These are phyloP conservation scores for Capronia coronata DNA, from an alignment of 2,329 filamentous ascomycete species.

Conservation along the genomic window DNA sequence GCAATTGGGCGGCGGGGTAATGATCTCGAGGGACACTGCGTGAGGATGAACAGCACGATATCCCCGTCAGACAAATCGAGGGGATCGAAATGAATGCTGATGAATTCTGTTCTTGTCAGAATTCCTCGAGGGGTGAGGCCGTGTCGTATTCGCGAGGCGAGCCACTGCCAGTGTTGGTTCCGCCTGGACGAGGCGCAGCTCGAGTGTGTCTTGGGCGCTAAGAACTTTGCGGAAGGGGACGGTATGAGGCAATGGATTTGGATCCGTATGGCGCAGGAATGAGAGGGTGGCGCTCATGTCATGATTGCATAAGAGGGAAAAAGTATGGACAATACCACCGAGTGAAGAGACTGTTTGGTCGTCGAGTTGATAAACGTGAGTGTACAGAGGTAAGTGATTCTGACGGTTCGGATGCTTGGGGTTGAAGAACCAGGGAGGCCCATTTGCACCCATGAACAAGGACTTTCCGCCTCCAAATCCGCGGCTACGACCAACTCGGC, in stretches of 20 bases:
- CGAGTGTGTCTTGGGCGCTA: slow-evolving; percentile 16
- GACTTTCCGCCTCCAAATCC: neutral
- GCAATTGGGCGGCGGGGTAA: slow-evolving; percentile 21
- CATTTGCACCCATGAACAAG: neutral
- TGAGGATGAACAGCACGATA: slow-evolving; percentile 1
- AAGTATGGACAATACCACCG: slow-evolving; percentile 8
- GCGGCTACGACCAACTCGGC: neutral
- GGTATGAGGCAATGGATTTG: slow-evolving; percentile 3
- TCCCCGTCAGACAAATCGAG: neutral
- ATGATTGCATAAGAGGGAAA: slow-evolving; percentile 23
- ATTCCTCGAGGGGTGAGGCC: neutral
- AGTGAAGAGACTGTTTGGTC: neutral
- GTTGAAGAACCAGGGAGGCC: too few species aligned
- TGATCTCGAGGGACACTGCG: neutral
- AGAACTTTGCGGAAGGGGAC: slow-evolving; percentile 19
- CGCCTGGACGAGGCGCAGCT: slow-evolving; percentile 18
- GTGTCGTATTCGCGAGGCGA: slow-evolving; percentile 19
- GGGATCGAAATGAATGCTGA: neutral
- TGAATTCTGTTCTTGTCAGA: slow-evolving; percentile 2
- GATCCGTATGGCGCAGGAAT: neutral
- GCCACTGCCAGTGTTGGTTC: slow-evolving; percentile 5
- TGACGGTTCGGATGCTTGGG: too few species aligned
- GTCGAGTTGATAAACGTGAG: neutral
- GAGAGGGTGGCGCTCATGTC: slow-evolving; percentile 16
- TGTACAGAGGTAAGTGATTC: too few species aligned